These are phyloP conservation scores for Ceratocystis ficicola DNA, from an alignment of 2,329 filamentous ascomycete species.

Conservation along the genomic window DNA sequence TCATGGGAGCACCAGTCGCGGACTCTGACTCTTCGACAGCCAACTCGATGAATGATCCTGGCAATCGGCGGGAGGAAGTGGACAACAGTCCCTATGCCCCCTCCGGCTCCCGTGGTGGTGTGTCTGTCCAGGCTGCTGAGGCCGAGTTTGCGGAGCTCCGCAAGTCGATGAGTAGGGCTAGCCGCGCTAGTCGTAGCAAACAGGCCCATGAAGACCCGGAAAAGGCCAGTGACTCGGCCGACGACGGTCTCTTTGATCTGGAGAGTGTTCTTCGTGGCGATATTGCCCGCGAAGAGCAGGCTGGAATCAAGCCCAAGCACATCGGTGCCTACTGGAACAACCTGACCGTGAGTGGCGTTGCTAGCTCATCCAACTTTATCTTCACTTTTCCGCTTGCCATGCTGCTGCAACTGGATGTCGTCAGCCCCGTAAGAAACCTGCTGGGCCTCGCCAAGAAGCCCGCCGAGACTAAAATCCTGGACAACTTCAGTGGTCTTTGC, in stretches of 20 bases:
- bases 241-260: constrained; percentile 53
- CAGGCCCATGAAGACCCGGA: constrained; percentile 42
- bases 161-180: constrained; percentile 46
- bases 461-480: constrained; percentile 58
- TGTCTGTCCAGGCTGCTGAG: constrained; percentile 56
- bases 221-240: constrained; percentile 39
- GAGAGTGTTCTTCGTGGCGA: constrained; percentile 61
- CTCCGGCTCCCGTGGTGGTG: constrained; percentile 30
- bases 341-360: constrained; percentile 62
- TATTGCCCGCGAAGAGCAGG: constrained; percentile 56
- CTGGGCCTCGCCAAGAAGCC: constrained; percentile 57
- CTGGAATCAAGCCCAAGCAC: constrained; percentile 69
- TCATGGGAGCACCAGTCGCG: constrained; percentile 19
- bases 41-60: constrained; percentile 17
- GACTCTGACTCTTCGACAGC: constrained; percentile 21
- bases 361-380: constrained; percentile 60
- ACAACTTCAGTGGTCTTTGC: constrained; percentile 57
- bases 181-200: constrained; percentile 37
- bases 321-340: constrained; percentile 70
- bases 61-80: constrained; percentile 1
- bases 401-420: constrained; percentile 62
- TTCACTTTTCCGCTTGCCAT: constrained; percentile 68
- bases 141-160: constrained; percentile 59
- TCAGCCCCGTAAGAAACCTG: constrained; percentile 50
- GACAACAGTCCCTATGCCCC: constrained; percentile 15